A percentile compares a stretch with the other conserved stretches of the same genome.
Evolutionary conservation across 305 asterid species (phyloP).

Genomic region (Solanum aculeatissimum): DNA sequence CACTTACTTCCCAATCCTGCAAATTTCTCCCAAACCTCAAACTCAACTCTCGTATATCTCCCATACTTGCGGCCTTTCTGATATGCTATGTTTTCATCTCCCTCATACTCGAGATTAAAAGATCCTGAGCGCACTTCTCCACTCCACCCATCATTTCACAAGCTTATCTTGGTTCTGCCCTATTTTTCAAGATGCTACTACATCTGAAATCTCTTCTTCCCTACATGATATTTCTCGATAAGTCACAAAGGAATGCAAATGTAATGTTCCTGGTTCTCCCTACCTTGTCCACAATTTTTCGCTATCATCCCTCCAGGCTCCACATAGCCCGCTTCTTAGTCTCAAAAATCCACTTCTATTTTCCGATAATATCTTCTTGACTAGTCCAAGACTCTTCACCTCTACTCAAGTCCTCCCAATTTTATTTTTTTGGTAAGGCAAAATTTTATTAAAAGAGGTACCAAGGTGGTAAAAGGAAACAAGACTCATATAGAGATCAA

Average conservation of each 20-base stretch:
- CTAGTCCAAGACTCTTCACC: neutral
- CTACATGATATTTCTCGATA: neutral
- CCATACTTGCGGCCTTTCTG: neutral
- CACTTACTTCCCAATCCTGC: neutral
- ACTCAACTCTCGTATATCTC: neutral
- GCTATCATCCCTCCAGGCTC: neutral
- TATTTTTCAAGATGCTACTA: neutral
- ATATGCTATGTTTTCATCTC: neutral
- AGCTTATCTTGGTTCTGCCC: neutral
- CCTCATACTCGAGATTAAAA: neutral
- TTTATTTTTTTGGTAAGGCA: neutral
- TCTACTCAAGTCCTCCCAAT: neutral
- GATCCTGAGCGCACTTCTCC: neutral
- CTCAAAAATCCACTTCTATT: neutral
- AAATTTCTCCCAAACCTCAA: neutral
- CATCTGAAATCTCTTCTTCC: neutral
- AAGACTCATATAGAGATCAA: neutral
- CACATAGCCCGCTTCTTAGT: neutral
- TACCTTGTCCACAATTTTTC: neutral
- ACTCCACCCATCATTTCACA: neutral
- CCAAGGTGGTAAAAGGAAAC: neutral
- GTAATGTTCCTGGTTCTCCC: neutral
- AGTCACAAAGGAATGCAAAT: neutral
- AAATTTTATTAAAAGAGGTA: neutral
- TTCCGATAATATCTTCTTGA: neutral